Evolutionary conservation across 495 filamentous ascomycete genomes (phyloP).

Genomic region (Cairneyella variabilis): DNA sequence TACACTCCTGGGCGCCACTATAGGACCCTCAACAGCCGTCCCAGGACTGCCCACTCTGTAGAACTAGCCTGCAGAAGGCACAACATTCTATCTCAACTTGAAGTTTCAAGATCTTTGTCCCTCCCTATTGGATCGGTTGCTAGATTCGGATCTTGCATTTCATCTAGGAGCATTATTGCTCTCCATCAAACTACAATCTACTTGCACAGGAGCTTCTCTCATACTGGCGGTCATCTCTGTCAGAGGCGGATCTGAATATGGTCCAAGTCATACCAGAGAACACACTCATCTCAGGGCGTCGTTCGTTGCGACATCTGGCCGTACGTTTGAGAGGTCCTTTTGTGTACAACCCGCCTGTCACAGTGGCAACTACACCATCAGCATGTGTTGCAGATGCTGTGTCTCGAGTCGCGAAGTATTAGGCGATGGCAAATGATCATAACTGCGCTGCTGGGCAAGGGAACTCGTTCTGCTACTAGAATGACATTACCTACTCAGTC

Average conservation of each 20-base stretch:
- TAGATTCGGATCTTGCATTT: conserved; percentile 1
- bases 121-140: not conserved
- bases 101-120: conserved; percentile 8
- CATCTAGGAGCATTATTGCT: conserved; percentile 3
- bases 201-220: conserved; percentile 5
- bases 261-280: conserved; percentile 12
- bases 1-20: conserved; percentile 7
- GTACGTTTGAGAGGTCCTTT: conserved; percentile 4
- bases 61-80: conserved; percentile 11
- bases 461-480: conserved; percentile 9
- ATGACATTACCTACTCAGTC: conserved; percentile 6
- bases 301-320: not conserved
- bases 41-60: not conserved
- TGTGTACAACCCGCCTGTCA: conserved; percentile 4
- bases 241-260: not conserved
- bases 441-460: not conserved
- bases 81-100: conserved; percentile 9
- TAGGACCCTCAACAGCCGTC: conserved; percentile 13
- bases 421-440: conserved; percentile 5
- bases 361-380: conserved; percentile 1
- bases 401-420: conserved; percentile 4
- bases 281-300: not conserved
- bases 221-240: conserved; percentile 1
- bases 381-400: conserved; percentile 6
- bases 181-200: conserved; percentile 9